A percentile compares a stretch with the other conserved stretches of the same genome.
Evolutionary conservation across 768 basidiomycete genomes (phyloP).

Genomic region (Tephrocybe sp.): DNA sequence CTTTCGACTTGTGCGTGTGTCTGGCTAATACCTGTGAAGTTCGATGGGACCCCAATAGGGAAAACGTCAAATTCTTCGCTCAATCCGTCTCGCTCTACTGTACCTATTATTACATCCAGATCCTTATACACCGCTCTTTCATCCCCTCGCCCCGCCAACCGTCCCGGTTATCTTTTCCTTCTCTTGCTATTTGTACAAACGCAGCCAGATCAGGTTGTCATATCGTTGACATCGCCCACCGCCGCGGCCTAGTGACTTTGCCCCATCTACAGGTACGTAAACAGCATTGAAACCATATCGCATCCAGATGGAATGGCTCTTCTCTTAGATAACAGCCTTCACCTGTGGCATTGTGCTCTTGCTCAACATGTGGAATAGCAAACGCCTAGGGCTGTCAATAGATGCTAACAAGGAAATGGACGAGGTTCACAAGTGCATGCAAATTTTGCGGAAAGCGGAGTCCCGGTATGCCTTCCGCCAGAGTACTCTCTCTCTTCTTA

Average conservation of each 20-base stretch:
- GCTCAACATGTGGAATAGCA: conserved; percentile 66
- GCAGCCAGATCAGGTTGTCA: conserved; percentile 83
- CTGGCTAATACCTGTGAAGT: conserved; percentile 25
- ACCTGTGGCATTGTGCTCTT: conserved; percentile 56
- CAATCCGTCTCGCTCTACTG: conserved; percentile 59
- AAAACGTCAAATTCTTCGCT: conserved; percentile 44
- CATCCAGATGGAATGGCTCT: neutral
- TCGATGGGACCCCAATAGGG: conserved; percentile 51
- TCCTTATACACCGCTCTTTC: conserved; percentile 77
- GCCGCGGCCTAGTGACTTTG: conserved; percentile 26
- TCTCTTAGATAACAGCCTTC: conserved; percentile 35
- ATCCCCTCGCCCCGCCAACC: conserved; percentile 57
- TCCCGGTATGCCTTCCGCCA: conserved; percentile 19
- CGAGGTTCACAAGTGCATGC: conserved; percentile 67
- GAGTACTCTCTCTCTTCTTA: neutral
- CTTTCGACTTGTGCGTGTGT: neutral
- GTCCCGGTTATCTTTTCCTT: conserved; percentile 53
- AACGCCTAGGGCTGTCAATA: conserved; percentile 41
- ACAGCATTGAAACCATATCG: conserved; percentile 3
- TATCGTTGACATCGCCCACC: conserved; percentile 60
- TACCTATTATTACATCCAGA: conserved; percentile 57
- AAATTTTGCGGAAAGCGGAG: conserved; percentile 42
- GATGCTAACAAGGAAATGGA: conserved; percentile 55
- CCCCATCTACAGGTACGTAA: conserved; percentile 34
- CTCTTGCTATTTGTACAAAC: conserved; percentile 73